Percentiles rank a stretch among this genome's conserved stretches.
Evolutionary conservation across 2,329 filamentous ascomycete species (phyloP).

Genomic region (Fusarium luffae): DNA sequence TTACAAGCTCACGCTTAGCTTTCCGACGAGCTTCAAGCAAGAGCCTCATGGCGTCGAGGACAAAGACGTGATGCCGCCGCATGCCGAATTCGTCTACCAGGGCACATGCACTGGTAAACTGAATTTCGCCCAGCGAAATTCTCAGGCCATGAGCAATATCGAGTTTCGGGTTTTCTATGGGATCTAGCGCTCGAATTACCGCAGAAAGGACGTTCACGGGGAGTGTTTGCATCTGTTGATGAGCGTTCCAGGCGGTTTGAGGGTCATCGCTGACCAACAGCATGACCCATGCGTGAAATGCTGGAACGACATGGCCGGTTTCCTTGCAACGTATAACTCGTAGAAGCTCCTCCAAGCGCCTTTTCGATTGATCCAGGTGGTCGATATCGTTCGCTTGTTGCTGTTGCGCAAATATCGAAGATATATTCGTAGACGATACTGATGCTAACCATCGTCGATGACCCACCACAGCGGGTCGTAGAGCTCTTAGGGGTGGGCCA

Average conservation of each 20-base stretch:
- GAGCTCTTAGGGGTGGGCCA: slow-evolving; percentile 39
- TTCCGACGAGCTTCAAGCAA: slow-evolving; percentile 50
- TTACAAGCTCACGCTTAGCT: slow-evolving; percentile 44
- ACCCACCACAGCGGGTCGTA: slow-evolving; percentile 38
- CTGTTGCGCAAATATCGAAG: slow-evolving; percentile 13
- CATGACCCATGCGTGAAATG: slow-evolving; percentile 46
- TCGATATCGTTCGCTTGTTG: background rate
- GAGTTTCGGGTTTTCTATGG: slow-evolving; percentile 59
- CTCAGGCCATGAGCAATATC: slow-evolving; percentile 59
- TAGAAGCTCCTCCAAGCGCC: slow-evolving; percentile 45
- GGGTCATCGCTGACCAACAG: slow-evolving; percentile 32
- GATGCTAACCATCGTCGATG: slow-evolving; percentile 45
- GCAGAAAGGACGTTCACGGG: slow-evolving; percentile 70
- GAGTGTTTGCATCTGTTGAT: slow-evolving; percentile 53
- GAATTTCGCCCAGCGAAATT: slow-evolving; percentile 54
- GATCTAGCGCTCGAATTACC: slow-evolving; percentile 71
- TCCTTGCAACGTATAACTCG: slow-evolving; percentile 49
- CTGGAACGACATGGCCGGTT: slow-evolving; percentile 34
- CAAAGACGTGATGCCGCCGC: slow-evolving; percentile 53
- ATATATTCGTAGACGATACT: slow-evolving; percentile 26
- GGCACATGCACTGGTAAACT: slow-evolving; percentile 52
- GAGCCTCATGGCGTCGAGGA: slow-evolving; percentile 52
- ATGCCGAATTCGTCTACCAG: slow-evolving; percentile 58
- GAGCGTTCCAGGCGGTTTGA: slow-evolving; percentile 40
- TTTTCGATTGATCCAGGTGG: background rate